A percentile compares a stretch with the other conserved stretches of the same genome.
phyloP scores from a whole-genome alignment of 73 alveolate genomes.

The Loxodes magnus region DNA sequence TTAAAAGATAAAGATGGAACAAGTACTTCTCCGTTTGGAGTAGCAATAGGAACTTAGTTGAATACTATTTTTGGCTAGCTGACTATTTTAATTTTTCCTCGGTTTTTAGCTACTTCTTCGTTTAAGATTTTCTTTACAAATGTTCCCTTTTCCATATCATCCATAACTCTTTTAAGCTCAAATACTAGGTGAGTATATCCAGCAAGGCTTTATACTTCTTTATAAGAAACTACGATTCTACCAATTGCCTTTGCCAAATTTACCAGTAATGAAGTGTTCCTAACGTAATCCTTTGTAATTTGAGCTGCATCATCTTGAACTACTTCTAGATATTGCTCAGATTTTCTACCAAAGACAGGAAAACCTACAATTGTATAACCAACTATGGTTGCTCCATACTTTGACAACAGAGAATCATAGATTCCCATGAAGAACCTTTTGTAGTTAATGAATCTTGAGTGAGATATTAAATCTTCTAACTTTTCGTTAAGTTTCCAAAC shows the following conservation, averaged over 20 bases:
- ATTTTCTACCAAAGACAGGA: slow-evolving; percentile 81
- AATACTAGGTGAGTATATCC: slow-evolving; percentile 77
- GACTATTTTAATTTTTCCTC: neutral
- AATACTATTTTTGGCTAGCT: slow-evolving; percentile 29
- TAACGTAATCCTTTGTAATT: slow-evolving; percentile 45
- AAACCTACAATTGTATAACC: slow-evolving; percentile 81
- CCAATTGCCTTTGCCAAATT: slow-evolving; percentile 92
- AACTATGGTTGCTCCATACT: slow-evolving; percentile 85
- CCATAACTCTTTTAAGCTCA: slow-evolving; percentile 63
- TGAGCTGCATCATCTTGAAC: slow-evolving; percentile 7
- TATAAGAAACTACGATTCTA: slow-evolving; percentile 72
- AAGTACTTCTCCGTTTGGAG: slow-evolving; percentile 81
- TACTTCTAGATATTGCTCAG: slow-evolving; percentile 34
- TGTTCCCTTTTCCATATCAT: slow-evolving; percentile 56
- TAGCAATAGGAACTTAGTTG: slow-evolving; percentile 66
- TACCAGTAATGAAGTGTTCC: slow-evolving; percentile 72
- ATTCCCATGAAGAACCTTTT: slow-evolving; percentile 70
- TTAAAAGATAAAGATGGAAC: slow-evolving; percentile 45
- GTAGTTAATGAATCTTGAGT: neutral
- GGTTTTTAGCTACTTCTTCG: neutral
- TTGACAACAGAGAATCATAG: slow-evolving; percentile 73
- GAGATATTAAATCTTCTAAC: neutral
- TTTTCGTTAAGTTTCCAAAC: slow-evolving; percentile 37
- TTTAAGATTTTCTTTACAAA: slow-evolving; percentile 11
- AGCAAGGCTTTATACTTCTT: slow-evolving; percentile 75